Evolutionary conservation across 139 green algal species (phyloP), one percentile per base, ranked within the genome.

Genomic region (Tetradesmus lagerheimii): DNA sequence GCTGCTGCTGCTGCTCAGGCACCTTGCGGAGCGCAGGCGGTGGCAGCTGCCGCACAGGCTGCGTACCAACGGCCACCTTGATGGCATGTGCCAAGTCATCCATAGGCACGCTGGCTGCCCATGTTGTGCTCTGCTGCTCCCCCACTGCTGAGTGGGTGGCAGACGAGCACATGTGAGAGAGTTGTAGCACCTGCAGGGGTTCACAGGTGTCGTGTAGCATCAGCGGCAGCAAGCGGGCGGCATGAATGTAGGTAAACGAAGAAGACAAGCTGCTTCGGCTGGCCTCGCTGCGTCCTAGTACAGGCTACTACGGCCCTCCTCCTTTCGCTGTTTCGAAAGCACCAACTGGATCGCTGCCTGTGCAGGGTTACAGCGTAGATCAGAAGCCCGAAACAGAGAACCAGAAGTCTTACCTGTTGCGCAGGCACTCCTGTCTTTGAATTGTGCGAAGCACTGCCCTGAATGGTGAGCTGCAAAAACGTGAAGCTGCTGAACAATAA

Each of bases 21-120:
- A 86, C 4, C 37, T 76, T 75, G 4, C 76, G 31, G 15, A 71
- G 57, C 23, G 23, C 57, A 71, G 57, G 57, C 23, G 81, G 47
- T 34, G n/a, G 47, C 47, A 76, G 81, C n/a, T 64, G 47, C 11
- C 31, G 62, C 12, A 86, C 81, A 45, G 81, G 81, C 50, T 86
- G 81, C 12, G 39, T 50, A 11, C 81, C 81, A 43, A 86, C 81
- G 34, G 81, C 81, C 12, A 39, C 81, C 38, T 43, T 45, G 12
- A 88, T 88, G 14, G 57, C 43, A 23, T 88, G 47, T 37, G 82
- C 45, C 18, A 88, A 45, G 67, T 71, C 57, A 18, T 88, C 53
- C 27, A 43, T 29, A 5, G 82, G 82, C 31, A 88, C 82, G 31
- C 82, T 88, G 38, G 82, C 82, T 62, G 57, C 57, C 82, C 82